These are phyloP conservation scores for Entomortierella parvispora DNA, from an alignment of 192 early-diverging fungal genomes.

Conservation along the genomic window DNA sequence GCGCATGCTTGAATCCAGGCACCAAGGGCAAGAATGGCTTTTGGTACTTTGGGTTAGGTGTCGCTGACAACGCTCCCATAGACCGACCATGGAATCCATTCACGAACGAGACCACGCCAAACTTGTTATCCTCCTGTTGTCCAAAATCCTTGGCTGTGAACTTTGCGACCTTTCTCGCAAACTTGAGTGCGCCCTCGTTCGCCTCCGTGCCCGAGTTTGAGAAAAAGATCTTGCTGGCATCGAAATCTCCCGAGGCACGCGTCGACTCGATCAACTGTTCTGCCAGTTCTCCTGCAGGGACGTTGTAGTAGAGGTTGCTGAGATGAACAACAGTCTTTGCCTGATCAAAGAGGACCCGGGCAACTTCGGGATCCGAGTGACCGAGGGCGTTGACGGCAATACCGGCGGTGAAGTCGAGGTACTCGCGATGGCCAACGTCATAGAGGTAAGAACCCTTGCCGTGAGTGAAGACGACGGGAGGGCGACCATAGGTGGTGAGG, in stretches of 20 bases:
- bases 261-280: conserved; percentile 76
- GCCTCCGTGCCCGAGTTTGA: conserved; percentile 98
- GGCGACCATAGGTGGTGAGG: conserved; percentile 76
- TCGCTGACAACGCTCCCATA: conserved; percentile 96
- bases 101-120: conserved; percentile 84
- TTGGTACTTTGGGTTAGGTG: conserved; percentile 94
- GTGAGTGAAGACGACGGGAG: conserved; percentile 78
- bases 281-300: conserved; percentile 85
- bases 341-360: conserved; percentile 82
- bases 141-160: conserved; percentile 45
- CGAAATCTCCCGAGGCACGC: conserved; percentile 51
- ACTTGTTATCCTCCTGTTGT: conserved; percentile 62
- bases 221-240: conserved; percentile 86
- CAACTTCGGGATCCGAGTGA: conserved; percentile 83
- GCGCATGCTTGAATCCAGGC: conserved; percentile 79
- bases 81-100: conserved; percentile 97
- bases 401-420: conserved; percentile 93
- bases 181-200: conserved; percentile 98
- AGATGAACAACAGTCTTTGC: conserved; percentile 85
- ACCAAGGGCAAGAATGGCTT: conserved; percentile 92
- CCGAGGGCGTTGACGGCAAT: conserved; percentile 96
- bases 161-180: conserved; percentile 91
- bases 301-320: conserved; percentile 93
- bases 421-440: conserved; percentile 79
- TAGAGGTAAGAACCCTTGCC: conserved; percentile 87